Base-by-base conservation (phyloP, 2,329 filamentous ascomycete genomes). In the Neodidymelliopsis sp. region DNA sequence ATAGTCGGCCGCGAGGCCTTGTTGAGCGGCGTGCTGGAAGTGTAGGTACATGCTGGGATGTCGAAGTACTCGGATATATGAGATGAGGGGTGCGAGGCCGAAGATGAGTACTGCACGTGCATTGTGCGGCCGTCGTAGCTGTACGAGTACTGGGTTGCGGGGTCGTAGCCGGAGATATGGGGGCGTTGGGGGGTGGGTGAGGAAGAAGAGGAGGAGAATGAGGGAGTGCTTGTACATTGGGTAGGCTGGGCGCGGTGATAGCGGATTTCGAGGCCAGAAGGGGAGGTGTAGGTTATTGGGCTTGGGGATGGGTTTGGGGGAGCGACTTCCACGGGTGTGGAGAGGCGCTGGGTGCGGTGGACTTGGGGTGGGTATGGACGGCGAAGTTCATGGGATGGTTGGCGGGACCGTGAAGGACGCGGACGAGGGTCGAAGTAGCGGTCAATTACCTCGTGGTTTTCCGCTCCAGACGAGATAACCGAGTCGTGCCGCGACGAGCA, bases 81-180 rank as follows among this genome's bases (percentile, higher is more conserved):
- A 8, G 29, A 31, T 5, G 10, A 9, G 2, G 15, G 9, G 2
- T 29, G 28, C 10, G 39, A 30, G 4, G 36, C n/a, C 18, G 31
- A 22, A 2, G 18, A 12, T 8, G 24, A 18, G 29, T 42, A 41
- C 41, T 59, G 57, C 2, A 60, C 22, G 33, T 64, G 60, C 13
- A 60, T 28, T 0, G 52, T 39, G 4, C 36, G 37, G 2, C 62
- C 60, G 39, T 65, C 46, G 45, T 63, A 64, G 27, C 51, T 53
- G 33, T 60, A 63, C 2, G 23, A 2, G 13, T 54, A 55, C 1
- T 18, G n/a, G 10, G 52, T 56, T 7, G 24, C 12, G 2, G 41
- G 25, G 24, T 64, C 59, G 40, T 49, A 45, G 18, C 60, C 62
- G 18, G 45, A 15, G 27, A 55, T 24, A 27, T 34, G 22, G 16